Evolutionary conservation across 2,329 filamentous ascomycete genomes (phyloP).

Genomic region (Penicillium sp.): DNA sequence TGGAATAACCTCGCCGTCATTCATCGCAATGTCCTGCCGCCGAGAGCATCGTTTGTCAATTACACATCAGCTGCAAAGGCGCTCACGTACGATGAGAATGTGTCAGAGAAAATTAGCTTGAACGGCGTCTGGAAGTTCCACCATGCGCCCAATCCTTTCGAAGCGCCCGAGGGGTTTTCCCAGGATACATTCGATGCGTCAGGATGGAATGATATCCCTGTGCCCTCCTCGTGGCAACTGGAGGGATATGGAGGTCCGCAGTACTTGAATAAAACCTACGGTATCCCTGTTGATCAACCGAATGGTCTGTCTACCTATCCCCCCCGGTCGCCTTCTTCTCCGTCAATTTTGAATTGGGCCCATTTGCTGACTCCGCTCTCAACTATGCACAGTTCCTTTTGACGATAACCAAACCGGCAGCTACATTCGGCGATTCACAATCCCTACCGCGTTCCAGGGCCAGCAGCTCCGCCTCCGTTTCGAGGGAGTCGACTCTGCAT

Average conservation of each 20-base stretch:
- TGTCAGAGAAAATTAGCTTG: constrained; percentile 51
- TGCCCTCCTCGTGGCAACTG: constrained; percentile 73
- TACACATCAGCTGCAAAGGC: constrained; percentile 3
- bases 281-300: constrained; percentile 69
- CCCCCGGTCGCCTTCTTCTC: background rate
- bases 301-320: constrained; percentile 29
- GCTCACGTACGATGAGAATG: constrained; percentile 38
- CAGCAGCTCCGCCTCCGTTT: constrained; percentile 68
- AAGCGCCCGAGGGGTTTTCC: background rate
- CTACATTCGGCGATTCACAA: constrained; percentile 61
- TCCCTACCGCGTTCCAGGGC: constrained; percentile 53
- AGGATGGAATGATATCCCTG: constrained; percentile 49
- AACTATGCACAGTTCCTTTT: constrained; percentile 50
- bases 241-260: constrained; percentile 71
- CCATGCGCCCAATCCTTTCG: background rate
- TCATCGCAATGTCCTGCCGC: constrained; percentile 58
- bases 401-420: constrained; percentile 67
- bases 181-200: background rate
- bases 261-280: constrained; percentile 72
- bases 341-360: background rate
- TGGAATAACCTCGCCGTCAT: constrained; percentile 45
- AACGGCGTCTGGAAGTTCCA: background rate
- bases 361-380: background rate
- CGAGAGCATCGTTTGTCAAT: constrained; percentile 63
- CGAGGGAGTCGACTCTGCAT: constrained; percentile 74